phyloP scores from a whole-genome alignment of 148 eudicot genomes.

The Pouteria glomerata region DNA sequence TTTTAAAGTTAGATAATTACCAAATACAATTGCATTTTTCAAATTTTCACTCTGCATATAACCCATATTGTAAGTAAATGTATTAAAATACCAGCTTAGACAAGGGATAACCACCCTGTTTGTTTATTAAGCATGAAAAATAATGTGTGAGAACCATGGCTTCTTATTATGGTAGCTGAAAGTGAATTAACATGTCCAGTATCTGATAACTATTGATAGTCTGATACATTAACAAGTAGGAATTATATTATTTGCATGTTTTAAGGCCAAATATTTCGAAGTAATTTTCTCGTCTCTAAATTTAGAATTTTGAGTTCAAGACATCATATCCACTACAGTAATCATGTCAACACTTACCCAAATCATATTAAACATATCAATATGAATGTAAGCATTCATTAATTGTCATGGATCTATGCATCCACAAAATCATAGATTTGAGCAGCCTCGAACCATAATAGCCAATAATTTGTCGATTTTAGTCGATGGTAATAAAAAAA shows the following conservation, averaged over 20 bases:
- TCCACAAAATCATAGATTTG: not conserved
- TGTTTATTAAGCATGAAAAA: too few relatives aligned
- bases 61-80: not conserved
- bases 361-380: too few relatives aligned
- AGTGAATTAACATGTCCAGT: too few relatives aligned
- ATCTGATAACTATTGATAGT: too few relatives aligned
- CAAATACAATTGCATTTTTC: too few relatives aligned
- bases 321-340: not conserved
- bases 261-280: not conserved
- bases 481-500: not conserved
- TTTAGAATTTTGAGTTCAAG: not conserved
- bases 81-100: not conserved
- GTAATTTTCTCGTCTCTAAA: not conserved
- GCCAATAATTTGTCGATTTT: not conserved
- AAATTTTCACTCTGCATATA: too few relatives aligned
- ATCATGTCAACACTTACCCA: too few relatives aligned
- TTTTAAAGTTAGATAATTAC: too few relatives aligned
- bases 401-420: not conserved
- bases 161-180: too few relatives aligned
- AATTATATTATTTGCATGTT: not conserved
- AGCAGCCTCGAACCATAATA: not conserved
- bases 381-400: too few relatives aligned
- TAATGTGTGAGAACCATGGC: too few relatives aligned
- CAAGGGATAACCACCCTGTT: not conserved
- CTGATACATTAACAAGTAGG: too few relatives aligned